Base-by-base conservation (phyloP, 192 early-diverging fungal genomes). In the Coemansia erecta region DNA sequence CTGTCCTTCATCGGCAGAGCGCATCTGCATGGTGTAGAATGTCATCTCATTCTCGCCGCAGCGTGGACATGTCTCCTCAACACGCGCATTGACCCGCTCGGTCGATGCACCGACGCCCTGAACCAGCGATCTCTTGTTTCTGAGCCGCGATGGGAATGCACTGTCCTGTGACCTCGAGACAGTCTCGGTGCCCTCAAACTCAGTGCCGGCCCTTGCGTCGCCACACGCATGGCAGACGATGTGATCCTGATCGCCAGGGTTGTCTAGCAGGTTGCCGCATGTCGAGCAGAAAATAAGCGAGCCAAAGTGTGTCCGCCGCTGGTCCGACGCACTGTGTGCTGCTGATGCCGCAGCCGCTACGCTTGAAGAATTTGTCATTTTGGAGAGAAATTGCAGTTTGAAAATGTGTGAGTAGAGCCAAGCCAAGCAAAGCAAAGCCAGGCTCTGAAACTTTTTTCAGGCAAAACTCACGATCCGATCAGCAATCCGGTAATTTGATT, bases 1-100 rank as follows among this genome's bases (percentile, higher is more conserved):
- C 80, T 99, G 97, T 41, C 97, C 97, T 87, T 99, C 97, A 86
- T 99, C 97, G 13, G 97, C 97, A 60, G 91, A 93, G 44, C 97
- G 90, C 69, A 99, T 80, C 73, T 99, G 97, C 77, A 94, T 90
- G 3, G 97, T 97, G 67, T 96, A 89, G 76, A 92, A 99, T 14
- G 86, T 89, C 92, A 99, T 94, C 81, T 97, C 94, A 15, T 87
- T 85, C 19, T 87, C 81, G 47, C 89, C 97, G 72, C 97, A 99
- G 53, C 93, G 87, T 18, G 92, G 94, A 77, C 97, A 99, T 63
- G 89, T 92, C 73, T 99, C 95, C 64, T 97, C 90, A 44, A 98
- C 92, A 86, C 56, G 60, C 14, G 70, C 73, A 47, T 81, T 60
- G 8, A 62, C 56, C 18, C 65, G 67, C 70, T 81, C 71, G 60